Evolutionary conservation across 2,329 filamentous ascomycete genomes (phyloP).

Genomic region (Diaporthe amygdali): DNA sequence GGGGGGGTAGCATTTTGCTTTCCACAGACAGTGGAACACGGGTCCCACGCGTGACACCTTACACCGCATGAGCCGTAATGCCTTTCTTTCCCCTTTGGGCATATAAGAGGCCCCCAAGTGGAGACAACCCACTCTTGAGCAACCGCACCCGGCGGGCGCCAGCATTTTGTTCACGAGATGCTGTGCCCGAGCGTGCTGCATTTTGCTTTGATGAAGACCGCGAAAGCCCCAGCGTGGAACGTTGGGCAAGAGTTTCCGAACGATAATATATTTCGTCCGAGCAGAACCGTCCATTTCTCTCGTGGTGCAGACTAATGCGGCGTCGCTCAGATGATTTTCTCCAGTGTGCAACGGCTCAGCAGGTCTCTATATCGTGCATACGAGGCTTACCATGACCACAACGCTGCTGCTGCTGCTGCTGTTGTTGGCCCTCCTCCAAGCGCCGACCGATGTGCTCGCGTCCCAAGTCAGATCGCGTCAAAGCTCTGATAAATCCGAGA

Average conservation of each 20-base stretch:
- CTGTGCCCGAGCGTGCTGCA: slow-evolving; percentile 5
- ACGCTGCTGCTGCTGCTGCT: neutral
- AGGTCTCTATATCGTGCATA: neutral
- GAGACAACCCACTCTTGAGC: neutral
- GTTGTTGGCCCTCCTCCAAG: neutral
- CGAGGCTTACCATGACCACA: neutral
- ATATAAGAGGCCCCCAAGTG: neutral
- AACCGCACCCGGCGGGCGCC: too few species aligned
- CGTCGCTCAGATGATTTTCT: neutral
- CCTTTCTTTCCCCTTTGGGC: slow-evolving; percentile 1
- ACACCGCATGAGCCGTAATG: neutral
- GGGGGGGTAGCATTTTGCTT: too few species aligned
- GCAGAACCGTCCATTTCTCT: neutral
- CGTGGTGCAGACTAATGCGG: neutral
- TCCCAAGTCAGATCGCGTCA: neutral
- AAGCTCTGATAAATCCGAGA: neutral
- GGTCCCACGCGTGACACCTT: neutral
- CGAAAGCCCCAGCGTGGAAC: neutral
- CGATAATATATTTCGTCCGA: neutral
- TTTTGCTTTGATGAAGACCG: neutral
- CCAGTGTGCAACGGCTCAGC: neutral
- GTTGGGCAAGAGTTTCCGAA: slow-evolving; percentile 4
- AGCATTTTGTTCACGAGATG: neutral
- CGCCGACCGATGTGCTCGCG: neutral
- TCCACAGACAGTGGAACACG: neutral